A percentile compares a stretch with the other conserved stretches of the same genome.
Evolutionary conservation across 495 filamentous ascomycete species (phyloP).

Genomic region (Penicillium odoratum): DNA sequence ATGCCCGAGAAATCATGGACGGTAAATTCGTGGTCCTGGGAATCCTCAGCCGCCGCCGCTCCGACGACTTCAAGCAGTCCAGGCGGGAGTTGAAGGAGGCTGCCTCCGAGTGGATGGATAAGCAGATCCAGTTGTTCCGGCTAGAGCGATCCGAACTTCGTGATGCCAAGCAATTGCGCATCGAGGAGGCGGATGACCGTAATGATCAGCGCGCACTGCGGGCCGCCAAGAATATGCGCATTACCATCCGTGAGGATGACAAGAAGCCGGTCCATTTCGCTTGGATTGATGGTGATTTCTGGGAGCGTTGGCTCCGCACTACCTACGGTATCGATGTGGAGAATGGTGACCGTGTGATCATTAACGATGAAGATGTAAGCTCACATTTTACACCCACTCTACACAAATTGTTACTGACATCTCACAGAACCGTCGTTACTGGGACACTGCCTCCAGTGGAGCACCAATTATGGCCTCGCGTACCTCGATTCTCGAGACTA

Average conservation of each 20-base stretch:
- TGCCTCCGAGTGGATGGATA: conserved; percentile 96
- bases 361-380: conserved; percentile 95
- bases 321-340: conserved; percentile 88
- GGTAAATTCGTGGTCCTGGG: conserved; percentile 90
- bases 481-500: conserved; percentile 92
- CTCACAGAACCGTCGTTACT: conserved; percentile 81
- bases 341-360: conserved; percentile 87
- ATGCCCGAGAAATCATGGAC: conserved; percentile 92
- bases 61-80: conserved; percentile 73
- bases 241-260: conserved; percentile 82
- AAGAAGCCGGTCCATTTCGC: conserved; percentile 91
- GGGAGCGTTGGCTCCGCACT: conserved; percentile 93
- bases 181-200: conserved; percentile 94
- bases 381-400: conserved; percentile 12
- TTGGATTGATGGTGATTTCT: conserved; percentile 98
- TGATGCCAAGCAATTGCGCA: conserved; percentile 89
- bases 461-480: conserved; percentile 85
- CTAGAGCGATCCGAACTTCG: conserved; percentile 88
- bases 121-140: conserved; percentile 83
- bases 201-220: conserved; percentile 84
- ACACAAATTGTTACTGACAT: conserved; percentile 25
- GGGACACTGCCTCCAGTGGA: conserved; percentile 88
- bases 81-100: conserved; percentile 94
- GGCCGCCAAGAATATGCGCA: conserved; percentile 86
- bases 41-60: conserved; percentile 75